Conservation (phyloP, 2,329 filamentous ascomycete genomes). For the Pseudogymnoascus verrucosus region DNA sequence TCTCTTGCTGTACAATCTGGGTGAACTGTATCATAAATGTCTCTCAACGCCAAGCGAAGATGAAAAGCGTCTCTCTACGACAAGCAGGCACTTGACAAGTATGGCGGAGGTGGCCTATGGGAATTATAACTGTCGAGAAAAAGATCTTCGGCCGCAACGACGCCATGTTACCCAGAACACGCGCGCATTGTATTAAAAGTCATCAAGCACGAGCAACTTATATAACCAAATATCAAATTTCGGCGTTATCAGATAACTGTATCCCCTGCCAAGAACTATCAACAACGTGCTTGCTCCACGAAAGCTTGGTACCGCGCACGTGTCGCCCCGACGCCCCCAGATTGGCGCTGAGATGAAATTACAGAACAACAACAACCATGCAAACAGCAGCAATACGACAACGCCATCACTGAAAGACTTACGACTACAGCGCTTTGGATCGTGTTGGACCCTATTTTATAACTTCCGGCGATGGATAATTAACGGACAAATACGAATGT, state of each 20-base stretch:
- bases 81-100: too few species aligned
- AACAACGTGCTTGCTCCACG: background rate
- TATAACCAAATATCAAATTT: background rate
- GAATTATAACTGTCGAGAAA: too few species aligned
- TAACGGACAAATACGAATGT: background rate
- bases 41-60: too few species aligned
- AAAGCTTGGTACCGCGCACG: background rate
- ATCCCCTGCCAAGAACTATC: background rate
- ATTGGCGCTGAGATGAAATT: constrained; percentile 4
- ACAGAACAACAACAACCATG: background rate
- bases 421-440: background rate
- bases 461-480: background rate
- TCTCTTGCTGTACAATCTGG: too few species aligned
- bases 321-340: background rate
- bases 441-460: background rate
- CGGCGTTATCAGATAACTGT: background rate
- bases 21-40: too few species aligned
- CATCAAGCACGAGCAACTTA: background rate
- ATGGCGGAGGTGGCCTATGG: too few species aligned
- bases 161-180: too few species aligned
- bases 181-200: background rate
- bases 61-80: too few species aligned
- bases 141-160: too few species aligned
- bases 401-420: background rate
- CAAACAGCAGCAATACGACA: background rate